A percentile compares a stretch with the other conserved stretches of the same genome.
Evolutionary conservation across 2,329 filamentous ascomycete species (phyloP).

Genomic region (Herpotrichia juniperi): DNA sequence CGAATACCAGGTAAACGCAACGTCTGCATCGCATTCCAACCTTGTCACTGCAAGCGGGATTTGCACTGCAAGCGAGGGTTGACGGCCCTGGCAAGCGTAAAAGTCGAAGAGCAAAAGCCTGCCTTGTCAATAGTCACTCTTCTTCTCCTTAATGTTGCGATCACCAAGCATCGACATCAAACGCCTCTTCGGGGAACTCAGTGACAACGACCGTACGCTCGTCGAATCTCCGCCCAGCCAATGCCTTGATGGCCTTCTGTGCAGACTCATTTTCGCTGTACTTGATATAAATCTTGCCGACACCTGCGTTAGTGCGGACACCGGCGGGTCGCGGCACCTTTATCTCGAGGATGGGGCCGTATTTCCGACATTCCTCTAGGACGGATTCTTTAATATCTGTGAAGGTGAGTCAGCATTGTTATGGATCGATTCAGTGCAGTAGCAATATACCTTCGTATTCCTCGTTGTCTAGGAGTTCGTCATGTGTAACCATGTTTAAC

Average conservation of each 20-base stretch:
- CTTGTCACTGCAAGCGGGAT: too few relatives aligned
- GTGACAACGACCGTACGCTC: conserved; percentile 96
- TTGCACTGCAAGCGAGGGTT: too few relatives aligned
- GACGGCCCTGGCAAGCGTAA: too few relatives aligned
- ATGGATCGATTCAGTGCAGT: not conserved
- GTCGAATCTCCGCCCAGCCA: conserved; percentile 94
- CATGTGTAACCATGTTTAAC: conserved; percentile 97
- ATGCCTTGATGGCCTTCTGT: conserved; percentile 81
- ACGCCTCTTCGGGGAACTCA: conserved; percentile 98
- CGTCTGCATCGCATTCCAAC: too few relatives aligned
- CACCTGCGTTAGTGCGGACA: conserved; percentile 82
- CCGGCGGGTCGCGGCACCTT: conserved; percentile 90
- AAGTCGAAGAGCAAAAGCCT: too few relatives aligned
- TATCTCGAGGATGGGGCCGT: conserved; percentile 81
- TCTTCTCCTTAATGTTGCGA: not conserved
- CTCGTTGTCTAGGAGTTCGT: conserved; percentile 91
- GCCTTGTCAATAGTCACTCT: too few relatives aligned
- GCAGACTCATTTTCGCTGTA: conserved; percentile 80
- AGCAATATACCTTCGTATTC: conserved; percentile 82
- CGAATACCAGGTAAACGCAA: too few relatives aligned
- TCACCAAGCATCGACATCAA: conserved; percentile 89
- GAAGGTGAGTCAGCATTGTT: conserved; percentile 43
- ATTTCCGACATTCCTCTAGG: conserved; percentile 90
- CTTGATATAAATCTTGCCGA: conserved; percentile 98
- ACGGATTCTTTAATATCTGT: conserved; percentile 97